Evolutionary conservation across 768 basidiomycete genomes (phyloP), one percentile per base, ranked within the genome.

Genomic region (Hysterangium stoloniferum): DNA sequence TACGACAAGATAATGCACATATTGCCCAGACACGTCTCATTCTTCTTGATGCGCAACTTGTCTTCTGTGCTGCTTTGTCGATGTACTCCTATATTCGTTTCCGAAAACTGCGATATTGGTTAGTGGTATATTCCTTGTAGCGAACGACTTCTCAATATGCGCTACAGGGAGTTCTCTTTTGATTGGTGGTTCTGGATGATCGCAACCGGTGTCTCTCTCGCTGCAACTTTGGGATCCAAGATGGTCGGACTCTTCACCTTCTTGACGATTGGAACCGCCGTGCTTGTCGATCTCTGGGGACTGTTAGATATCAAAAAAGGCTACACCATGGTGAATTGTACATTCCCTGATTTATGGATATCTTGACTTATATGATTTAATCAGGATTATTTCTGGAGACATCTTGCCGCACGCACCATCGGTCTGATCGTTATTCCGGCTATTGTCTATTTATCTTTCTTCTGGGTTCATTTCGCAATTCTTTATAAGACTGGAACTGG

Each of bases 231-330:
- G 78, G 91, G 88, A 4, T 95, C 94, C 61, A 99, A 99, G 68
- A 96, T 98, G 68, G 97, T 97, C 58, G 96, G 96, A 31, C 72
- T 98, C 42, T 74, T 99, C 54, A 92, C 92, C 1, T 97, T 99
- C 52, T 49, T 80, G 35, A 79, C 88, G 12, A 82, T 99, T 57
- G 96, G 96, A 1, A 74, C 86, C 43, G 95, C 95, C 5, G 96
- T 98, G 37, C 62, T 88, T 27, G 81, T 95, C 53, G 96, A 99
- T 64, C 72, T 99, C 9, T 99, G 96, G 95, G 88, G 85, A 57
- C 74, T 98, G 36, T 68, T 98, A 60, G 96, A 99, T 65, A 66
- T 84, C 63, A 82, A 75, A 62, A 86, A 84, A 58, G 84, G 86
- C 1, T 71, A 84, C 53, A 76, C 78, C 4, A 89, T 97, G 77